Percentiles rank a stretch among this genome's conserved stretches.
Evolutionary conservation across 1,139 yeast species (phyloP).

Genomic region (Sugiyamaella novakii): DNA sequence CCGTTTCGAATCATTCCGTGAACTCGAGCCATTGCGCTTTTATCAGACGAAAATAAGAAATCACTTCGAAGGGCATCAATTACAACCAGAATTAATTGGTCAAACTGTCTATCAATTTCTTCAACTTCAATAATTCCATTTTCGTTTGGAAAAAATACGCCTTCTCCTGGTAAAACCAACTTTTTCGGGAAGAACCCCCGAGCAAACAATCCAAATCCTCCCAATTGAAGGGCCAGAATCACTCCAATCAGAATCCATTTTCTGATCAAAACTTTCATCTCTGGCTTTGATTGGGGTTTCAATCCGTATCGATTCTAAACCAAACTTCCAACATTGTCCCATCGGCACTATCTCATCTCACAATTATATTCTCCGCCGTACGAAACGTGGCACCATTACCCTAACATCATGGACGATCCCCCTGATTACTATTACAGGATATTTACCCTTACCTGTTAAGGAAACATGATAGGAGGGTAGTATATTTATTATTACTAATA

Average conservation of each 20-base stretch:
- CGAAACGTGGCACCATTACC: slow-evolving; percentile 5
- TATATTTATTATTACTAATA: too few species aligned
- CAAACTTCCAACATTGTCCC: neutral
- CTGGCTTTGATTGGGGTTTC: neutral
- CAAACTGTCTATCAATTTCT: slow-evolving; percentile 53
- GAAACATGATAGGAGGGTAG: too few species aligned
- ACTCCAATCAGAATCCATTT: slow-evolving; percentile 21
- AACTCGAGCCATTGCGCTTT: slow-evolving; percentile 63
- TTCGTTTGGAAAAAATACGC: slow-evolving; percentile 39
- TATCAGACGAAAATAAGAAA: slow-evolving; percentile 64
- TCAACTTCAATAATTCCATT: slow-evolving; percentile 32
- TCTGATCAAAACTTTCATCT: slow-evolving; percentile 5
- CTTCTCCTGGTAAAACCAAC: slow-evolving; percentile 63
- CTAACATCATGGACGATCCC: slow-evolving; percentile 14
- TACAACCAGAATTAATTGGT: slow-evolving; percentile 74
- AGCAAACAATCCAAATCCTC: slow-evolving; percentile 63
- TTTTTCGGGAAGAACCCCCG: slow-evolving; percentile 91
- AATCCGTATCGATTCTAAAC: neutral
- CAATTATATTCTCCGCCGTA: neutral
- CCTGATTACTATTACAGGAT: slow-evolving; percentile 6
- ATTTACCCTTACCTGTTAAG: neutral
- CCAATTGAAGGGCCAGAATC: slow-evolving; percentile 48
- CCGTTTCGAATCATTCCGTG: slow-evolving; percentile 69
- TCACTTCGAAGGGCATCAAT: slow-evolving; percentile 94
- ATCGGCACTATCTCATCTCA: neutral